Conservation (phyloP, 192 early-diverging fungal genomes). For the Backusella liffmaniae region DNA sequence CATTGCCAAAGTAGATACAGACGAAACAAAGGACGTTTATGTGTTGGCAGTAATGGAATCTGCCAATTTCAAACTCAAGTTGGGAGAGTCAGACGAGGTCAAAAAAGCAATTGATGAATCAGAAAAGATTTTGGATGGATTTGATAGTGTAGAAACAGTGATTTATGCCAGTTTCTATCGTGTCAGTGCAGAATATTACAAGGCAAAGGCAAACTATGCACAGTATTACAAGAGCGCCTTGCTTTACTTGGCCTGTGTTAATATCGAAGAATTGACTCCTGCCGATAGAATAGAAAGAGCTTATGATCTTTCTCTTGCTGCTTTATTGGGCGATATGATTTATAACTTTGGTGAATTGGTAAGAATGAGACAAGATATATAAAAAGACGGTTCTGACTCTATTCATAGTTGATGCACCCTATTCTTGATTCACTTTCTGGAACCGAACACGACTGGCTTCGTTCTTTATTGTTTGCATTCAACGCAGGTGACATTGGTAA, state of each 20-base stretch:
- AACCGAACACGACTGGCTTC: conserved; percentile 85
- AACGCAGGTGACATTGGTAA: conserved; percentile 93
- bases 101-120: conserved; percentile 81
- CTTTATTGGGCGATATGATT: conserved; percentile 90
- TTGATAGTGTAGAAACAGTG: conserved; percentile 77
- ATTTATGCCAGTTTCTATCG: conserved; percentile 95
- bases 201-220: conserved; percentile 89
- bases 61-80: conserved; percentile 78
- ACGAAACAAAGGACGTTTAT: conserved; percentile 79
- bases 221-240: conserved; percentile 96
- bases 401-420: conserved; percentile 77
- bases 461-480: conserved; percentile 84
- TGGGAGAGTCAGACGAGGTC: conserved; percentile 81
- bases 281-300: conserved; percentile 88
- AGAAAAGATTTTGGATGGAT: conserved; percentile 77
- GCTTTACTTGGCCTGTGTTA: conserved; percentile 89
- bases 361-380: conserved; percentile 13
- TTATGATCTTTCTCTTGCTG: conserved; percentile 87
- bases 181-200: conserved; percentile 95
- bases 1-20: conserved; percentile 67
- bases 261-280: conserved; percentile 72
- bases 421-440: conserved; percentile 76
- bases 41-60: conserved; percentile 84
- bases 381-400: conserved; percentile 4
- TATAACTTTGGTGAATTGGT: conserved; percentile 99